Evolutionary conservation across 768 basidiomycete genomes (phyloP).

Genomic region (Boletus sensibilis): DNA sequence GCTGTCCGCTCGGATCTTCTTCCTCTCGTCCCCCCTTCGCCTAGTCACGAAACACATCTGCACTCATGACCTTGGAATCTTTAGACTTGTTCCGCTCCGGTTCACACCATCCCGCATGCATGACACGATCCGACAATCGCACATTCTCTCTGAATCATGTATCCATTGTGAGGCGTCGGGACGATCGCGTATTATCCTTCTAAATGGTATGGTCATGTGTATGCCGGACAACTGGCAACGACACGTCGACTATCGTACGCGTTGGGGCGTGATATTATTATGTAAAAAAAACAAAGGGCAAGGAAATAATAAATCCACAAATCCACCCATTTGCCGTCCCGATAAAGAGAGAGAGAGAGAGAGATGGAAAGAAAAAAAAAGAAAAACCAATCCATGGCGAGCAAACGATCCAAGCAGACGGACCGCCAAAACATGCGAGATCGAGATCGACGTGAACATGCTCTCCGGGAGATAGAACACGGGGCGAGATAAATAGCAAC

Average conservation of each 20-base stretch:
- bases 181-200: neutral
- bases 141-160: neutral
- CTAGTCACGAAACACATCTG: neutral
- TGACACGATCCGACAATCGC: neutral
- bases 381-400: neutral
- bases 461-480: neutral
- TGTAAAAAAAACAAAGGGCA: neutral
- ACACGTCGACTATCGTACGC: neutral
- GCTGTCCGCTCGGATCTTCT: neutral
- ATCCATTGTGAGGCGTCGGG: too few relatives aligned
- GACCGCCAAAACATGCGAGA: constrained; percentile 1
- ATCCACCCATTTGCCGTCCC: neutral
- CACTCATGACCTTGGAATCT: neutral
- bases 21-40: neutral
- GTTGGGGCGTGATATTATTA: neutral
- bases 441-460: neutral
- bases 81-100: neutral
- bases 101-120: neutral
- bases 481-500: constrained; percentile 12
- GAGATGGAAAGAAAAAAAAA: neutral
- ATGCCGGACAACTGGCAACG: neutral
- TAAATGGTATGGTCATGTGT: neutral
- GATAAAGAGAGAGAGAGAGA: neutral
- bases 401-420: neutral
- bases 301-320: constrained; percentile 1